These are phyloP conservation scores for Coprinopsis cinerea DNA, from an alignment of 768 basidiomycete species.

Conservation along the genomic window DNA sequence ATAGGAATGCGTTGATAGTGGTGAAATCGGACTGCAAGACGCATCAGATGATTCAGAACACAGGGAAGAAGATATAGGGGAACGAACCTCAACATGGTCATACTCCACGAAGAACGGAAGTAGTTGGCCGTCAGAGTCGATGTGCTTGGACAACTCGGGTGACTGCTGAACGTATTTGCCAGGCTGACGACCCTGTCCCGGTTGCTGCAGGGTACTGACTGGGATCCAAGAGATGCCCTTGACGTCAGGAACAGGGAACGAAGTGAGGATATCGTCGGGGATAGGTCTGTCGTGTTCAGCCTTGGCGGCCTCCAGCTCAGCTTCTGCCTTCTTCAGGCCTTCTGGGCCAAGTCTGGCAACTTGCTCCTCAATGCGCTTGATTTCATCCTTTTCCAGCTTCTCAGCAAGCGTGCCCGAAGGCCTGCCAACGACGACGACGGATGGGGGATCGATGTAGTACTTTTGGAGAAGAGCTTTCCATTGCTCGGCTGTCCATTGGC, in stretches of 20 bases:
- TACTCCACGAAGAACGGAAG: conserved; percentile 91
- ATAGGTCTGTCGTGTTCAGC: conserved; percentile 80
- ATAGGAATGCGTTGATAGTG: conserved; percentile 72
- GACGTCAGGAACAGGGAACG: conserved; percentile 89
- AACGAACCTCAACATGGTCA: conserved; percentile 80
- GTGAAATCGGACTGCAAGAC: conserved; percentile 82
- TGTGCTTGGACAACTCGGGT: conserved; percentile 49
- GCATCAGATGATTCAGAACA: conserved; percentile 7
- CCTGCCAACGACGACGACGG: conserved; percentile 76
- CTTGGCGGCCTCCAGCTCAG: conserved; percentile 76
- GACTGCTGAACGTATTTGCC: conserved; percentile 22
- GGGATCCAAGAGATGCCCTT: conserved; percentile 92
- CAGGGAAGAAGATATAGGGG: neutral
- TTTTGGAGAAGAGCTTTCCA: conserved; percentile 75
- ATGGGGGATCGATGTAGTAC: conserved; percentile 75
- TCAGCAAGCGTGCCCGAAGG: conserved; percentile 83
- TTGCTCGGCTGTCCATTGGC: conserved; percentile 64
- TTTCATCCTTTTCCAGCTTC: conserved; percentile 76
- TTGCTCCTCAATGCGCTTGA: conserved; percentile 66
- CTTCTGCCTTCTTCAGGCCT: conserved; percentile 67
- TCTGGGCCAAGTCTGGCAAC: conserved; percentile 67
- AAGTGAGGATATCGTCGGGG: conserved; percentile 71
- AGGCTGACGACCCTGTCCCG: conserved; percentile 40
- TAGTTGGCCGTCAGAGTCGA: conserved; percentile 59
- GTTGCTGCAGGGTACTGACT: conserved; percentile 57